Percentiles rank a stretch among this genome's conserved stretches.
Conservation (phyloP, 176 grass and related monocot genomes). For the Triticum monococcum region DNA sequence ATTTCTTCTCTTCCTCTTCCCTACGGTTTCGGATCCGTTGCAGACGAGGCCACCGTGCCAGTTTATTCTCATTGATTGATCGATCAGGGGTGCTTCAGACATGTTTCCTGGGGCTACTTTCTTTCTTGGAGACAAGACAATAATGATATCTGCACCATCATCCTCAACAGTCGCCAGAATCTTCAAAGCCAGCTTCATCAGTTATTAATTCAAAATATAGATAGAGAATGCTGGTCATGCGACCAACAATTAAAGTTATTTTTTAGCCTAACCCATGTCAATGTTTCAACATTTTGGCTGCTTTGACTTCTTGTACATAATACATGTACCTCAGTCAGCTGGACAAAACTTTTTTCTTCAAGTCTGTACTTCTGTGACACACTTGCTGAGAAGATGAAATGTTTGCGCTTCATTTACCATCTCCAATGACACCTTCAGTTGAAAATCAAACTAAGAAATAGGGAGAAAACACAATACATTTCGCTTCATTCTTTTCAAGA, state of each 20-base stretch:
- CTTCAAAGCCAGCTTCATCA: no score
- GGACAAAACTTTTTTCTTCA: background rate
- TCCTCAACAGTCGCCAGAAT: background rate
- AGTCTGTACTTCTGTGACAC: background rate
- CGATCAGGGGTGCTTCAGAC: slow-evolving; percentile 1
- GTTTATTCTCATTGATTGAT: background rate
- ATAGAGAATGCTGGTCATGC: background rate
- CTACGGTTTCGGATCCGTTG: background rate
- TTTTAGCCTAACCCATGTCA: background rate
- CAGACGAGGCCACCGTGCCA: background rate
- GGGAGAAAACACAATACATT: background rate
- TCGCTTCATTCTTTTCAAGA: slow-evolving; percentile 5
- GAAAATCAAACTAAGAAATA: background rate
- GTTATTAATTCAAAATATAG: no score
- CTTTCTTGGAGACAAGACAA: background rate
- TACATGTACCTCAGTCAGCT: background rate
- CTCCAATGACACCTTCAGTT: background rate
- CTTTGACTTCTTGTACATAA: background rate
- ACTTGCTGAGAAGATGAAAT: no score
- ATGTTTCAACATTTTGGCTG: no score
- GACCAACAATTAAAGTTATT: background rate
- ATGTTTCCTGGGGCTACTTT: background rate
- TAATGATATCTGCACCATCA: background rate
- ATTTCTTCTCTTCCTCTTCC: background rate
- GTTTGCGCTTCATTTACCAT: no score